Evolutionary conservation across 139 green algal species (phyloP).

Genomic region (Zygnema circumcarinatum): DNA sequence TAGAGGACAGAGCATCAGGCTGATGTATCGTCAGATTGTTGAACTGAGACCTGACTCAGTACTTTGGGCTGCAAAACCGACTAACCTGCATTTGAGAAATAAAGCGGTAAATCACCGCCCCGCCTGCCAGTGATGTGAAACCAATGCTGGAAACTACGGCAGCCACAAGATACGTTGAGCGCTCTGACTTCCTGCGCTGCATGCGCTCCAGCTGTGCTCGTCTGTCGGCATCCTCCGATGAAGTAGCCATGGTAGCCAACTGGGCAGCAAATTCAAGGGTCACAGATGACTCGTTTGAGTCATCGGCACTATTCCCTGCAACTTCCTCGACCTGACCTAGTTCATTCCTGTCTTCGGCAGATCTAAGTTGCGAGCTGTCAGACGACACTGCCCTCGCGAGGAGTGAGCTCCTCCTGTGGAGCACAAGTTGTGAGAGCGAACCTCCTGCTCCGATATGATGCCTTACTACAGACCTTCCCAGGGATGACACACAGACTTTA

Average conservation of each 20-base stretch:
- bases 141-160: conserved; percentile 52
- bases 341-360: no score
- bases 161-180: conserved; percentile 39
- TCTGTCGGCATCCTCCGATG: background rate
- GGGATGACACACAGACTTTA: no score
- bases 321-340: background rate
- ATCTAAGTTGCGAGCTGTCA: no score
- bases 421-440: no score
- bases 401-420: no score
- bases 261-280: conserved; percentile 18
- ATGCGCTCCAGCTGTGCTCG: background rate
- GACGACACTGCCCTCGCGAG: no score
- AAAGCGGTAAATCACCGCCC: conserved; percentile 50
- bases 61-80: no score
- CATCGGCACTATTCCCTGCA: background rate
- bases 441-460: no score
- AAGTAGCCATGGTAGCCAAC: background rate
- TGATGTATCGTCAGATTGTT: no score
- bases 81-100: conserved; percentile 56
- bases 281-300: background rate
- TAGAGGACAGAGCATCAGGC: no score
- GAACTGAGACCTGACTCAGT: no score
- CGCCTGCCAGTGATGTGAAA: conserved; percentile 28
- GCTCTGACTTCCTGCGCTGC: conserved; percentile 32
- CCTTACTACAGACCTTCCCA: no score